phyloP scores from a whole-genome alignment of 768 basidiomycete genomes.

The Phanerodontia chrysosporium region DNA sequence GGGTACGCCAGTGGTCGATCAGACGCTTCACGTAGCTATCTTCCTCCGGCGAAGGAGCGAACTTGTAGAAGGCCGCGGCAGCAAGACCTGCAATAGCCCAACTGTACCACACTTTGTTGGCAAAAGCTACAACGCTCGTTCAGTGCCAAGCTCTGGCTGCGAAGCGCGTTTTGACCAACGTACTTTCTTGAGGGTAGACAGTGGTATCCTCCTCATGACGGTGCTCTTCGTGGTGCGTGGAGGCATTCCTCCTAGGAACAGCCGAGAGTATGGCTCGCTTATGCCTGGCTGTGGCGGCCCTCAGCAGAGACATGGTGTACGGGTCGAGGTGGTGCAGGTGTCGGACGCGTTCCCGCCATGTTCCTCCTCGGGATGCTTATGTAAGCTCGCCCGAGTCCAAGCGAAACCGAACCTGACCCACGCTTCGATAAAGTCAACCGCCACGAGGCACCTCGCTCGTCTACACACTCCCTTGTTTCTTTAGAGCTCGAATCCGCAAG shows the following conservation, averaged over 20 bases:
- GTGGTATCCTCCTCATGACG: slow-evolving; percentile 40
- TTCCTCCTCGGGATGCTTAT: slow-evolving; percentile 5
- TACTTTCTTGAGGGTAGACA: slow-evolving; percentile 60
- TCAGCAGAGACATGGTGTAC: slow-evolving; percentile 39
- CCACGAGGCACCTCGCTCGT: not conserved
- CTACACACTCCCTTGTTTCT: not conserved
- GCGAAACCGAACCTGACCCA: not conserved
- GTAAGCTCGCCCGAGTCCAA: not conserved
- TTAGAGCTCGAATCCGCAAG: too few relatives aligned
- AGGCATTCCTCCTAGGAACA: slow-evolving; percentile 39
- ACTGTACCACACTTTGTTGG: slow-evolving; percentile 64
- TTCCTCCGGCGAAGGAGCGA: slow-evolving; percentile 56
- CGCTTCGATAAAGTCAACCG: not conserved
- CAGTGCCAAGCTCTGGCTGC: not conserved
- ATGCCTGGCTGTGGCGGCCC: slow-evolving; percentile 34
- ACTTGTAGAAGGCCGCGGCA: slow-evolving; percentile 59
- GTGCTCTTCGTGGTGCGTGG: slow-evolving; percentile 31
- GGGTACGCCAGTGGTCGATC: slow-evolving; percentile 54
- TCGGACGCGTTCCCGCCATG: slow-evolving; percentile 11
- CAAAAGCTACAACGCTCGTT: slow-evolving; percentile 46
- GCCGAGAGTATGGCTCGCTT: slow-evolving; percentile 26
- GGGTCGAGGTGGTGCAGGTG: slow-evolving; percentile 10
- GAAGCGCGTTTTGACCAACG: slow-evolving; percentile 11
- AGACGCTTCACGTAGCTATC: slow-evolving; percentile 64
- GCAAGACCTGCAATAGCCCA: slow-evolving; percentile 47